These are phyloP conservation scores for Leavenworthia alabamica DNA, from an alignment of 345 rosid genomes.

Conservation along the genomic window DNA sequence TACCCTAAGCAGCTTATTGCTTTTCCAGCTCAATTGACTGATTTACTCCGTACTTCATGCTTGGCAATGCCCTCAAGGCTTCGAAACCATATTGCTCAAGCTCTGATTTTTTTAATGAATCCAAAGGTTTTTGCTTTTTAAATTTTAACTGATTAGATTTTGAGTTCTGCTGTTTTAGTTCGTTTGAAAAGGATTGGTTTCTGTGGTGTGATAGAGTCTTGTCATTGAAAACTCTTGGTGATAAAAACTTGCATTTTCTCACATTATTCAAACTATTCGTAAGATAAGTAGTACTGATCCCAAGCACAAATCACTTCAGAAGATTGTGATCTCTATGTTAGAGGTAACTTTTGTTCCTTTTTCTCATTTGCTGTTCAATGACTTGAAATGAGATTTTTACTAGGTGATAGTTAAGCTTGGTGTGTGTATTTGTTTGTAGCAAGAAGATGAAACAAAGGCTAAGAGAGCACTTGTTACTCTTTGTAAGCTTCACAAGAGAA, in stretches of 20 bases:
- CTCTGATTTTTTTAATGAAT: constrained; percentile 65
- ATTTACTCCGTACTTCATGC: constrained; percentile 58
- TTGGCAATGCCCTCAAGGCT: constrained; percentile 68
- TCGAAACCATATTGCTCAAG: constrained; percentile 63
- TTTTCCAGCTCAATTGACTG: constrained; percentile 68
- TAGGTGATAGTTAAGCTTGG: background rate
- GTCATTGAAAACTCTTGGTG: no score
- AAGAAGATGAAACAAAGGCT: constrained; percentile 73
- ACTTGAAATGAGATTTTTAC: background rate
- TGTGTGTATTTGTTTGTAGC: constrained; percentile 35
- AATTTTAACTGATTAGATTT: background rate
- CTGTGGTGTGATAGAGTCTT: constrained; percentile 46
- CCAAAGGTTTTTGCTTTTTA: constrained; percentile 42
- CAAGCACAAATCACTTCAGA: constrained; percentile 70
- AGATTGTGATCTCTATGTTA: constrained; percentile 55
- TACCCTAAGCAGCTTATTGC: constrained; percentile 54
- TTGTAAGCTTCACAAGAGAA: constrained; percentile 71
- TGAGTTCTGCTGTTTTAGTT: background rate
- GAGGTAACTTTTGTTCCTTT: constrained; percentile 48
- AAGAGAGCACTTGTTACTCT: constrained; percentile 68
- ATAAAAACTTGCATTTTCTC: no score
- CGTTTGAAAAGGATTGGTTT: background rate
- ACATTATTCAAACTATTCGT: no score
- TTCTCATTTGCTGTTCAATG: background rate
- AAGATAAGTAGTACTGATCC: constrained; percentile 74